Base-by-base conservation (phyloP, 2,329 filamentous ascomycete genomes). In the Pseudovirgaria hyperparasitica region DNA sequence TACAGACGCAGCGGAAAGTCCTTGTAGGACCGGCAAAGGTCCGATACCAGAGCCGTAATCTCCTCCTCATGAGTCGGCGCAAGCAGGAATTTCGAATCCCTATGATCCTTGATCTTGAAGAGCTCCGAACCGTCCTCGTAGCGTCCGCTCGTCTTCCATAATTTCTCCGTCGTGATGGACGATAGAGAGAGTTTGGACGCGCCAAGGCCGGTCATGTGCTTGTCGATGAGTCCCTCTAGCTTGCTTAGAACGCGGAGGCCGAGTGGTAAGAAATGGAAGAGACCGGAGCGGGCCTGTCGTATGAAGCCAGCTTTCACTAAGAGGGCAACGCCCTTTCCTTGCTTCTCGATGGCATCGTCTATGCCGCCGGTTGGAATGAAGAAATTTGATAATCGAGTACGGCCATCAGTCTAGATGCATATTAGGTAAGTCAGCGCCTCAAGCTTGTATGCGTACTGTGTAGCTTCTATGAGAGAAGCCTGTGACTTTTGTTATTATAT, bases 31-130 rank as follows among this genome's bases (percentile, higher is more conserved):
- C 75, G 72, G 1, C 86, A 63, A 10, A 76, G 68, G 30, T 67
- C 69, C 4, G 73, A 71, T 2, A 94, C 81, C 3, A 98, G 61
- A 0, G 67, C 61, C 0, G 90, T 98, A 40, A 98, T 90, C 48
- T 98, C 90, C 51, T 98, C 90, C 47, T 98, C 90, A 35, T 98
- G 90, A 0, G 90, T 98, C 1, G 90, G 90, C 1, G 85, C 78
- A 4, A 98, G 67, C 16, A 98, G 65, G 35, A 82, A 82, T 4
- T 69, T 64, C 1, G 68, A 62, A 5, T 79, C 70, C 52, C 80
- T 90, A 30, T 90, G 72, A 52, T 96, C 90, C 23, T 67, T 57
- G 24, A 96, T 70, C 22, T 70, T 72, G 40, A 94, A 87, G 12
- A 94, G 67, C 76, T 93, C 85, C n/a, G 78, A 70, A 12, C 77